phyloP scores from a whole-genome alignment of 1,284 basidiomycete genomes.

The Pisolithus thermaeus region DNA sequence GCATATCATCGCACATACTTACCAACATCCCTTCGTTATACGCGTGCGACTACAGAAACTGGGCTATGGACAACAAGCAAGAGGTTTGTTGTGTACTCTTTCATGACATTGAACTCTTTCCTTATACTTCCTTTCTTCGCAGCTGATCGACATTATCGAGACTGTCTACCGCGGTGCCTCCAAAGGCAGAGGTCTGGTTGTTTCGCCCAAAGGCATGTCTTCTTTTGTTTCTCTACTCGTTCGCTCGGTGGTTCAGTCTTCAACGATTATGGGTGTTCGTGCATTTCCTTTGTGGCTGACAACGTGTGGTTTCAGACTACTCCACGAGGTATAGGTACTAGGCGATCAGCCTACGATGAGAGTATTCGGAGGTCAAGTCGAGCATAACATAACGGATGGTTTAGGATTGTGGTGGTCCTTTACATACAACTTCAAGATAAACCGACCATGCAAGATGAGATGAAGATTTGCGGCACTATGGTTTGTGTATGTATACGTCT shows the following conservation, averaged over 20 bases:
- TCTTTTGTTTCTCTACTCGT: neutral
- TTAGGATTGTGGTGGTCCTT: no score
- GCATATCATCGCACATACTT: neutral
- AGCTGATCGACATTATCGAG: conserved; percentile 98
- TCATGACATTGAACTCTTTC: neutral
- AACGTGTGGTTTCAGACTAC: conserved; percentile 49
- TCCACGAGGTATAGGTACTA: conserved; percentile 81
- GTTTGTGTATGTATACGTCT: no score
- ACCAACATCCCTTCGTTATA: neutral
- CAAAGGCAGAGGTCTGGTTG: conserved; percentile 96
- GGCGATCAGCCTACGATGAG: neutral
- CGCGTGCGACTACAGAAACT: conserved; percentile 57
- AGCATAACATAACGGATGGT: no score
- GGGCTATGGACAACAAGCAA: conserved; percentile 97
- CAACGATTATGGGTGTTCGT: conserved; percentile 4
- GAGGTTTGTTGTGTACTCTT: conserved; percentile 50
- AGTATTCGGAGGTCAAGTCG: no score
- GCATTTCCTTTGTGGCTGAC: no score
- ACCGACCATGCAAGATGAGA: no score
- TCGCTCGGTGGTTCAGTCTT: neutral
- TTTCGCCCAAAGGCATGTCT: conserved; percentile 85
- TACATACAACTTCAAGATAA: no score
- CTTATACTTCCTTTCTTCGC: conserved; percentile 9
- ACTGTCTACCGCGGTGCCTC: conserved; percentile 97
- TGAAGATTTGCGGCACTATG: no score